Evolutionary conservation across 257 asterid species (phyloP).

Genomic region (Przewalskia tangutica): DNA sequence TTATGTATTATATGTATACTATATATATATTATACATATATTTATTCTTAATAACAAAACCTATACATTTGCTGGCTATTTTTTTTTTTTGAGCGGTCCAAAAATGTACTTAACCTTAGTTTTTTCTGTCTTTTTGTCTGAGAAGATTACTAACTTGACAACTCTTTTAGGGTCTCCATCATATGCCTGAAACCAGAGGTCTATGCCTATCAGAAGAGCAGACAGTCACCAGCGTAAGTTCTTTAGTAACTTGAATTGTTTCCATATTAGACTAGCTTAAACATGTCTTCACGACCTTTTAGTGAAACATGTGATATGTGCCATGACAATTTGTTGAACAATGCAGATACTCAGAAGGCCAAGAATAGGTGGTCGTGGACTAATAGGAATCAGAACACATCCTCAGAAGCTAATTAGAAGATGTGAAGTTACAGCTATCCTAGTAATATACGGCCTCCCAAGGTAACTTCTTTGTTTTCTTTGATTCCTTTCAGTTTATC

Average conservation of each 20-base stretch:
- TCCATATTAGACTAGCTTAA: background rate
- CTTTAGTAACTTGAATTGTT: background rate
- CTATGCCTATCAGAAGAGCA: conserved; percentile 97
- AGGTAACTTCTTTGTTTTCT: conserved; percentile 39
- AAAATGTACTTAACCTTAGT: too few relatives aligned
- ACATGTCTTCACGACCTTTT: background rate
- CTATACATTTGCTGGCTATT: too few relatives aligned
- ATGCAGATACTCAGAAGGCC: conserved; percentile 73
- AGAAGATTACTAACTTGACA: background rate
- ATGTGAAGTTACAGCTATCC: conserved; percentile 96
- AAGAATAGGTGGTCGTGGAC: conserved; percentile 62
- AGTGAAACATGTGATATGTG: background rate
- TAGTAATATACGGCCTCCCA: conserved; percentile 89
- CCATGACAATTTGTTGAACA: background rate
- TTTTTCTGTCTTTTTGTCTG: background rate
- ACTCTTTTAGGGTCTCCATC: conserved; percentile 69
- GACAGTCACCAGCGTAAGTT: conserved; percentile 79
- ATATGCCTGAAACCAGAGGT: conserved; percentile 98
- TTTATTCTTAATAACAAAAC: too few relatives aligned
- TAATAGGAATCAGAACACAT: conserved; percentile 75
- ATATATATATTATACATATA: too few relatives aligned
- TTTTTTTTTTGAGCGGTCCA: too few relatives aligned
- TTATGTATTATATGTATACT: too few relatives aligned
- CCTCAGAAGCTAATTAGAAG: conserved; percentile 72
- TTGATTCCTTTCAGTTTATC: background rate